These are phyloP conservation scores for Bipolaris zeicola DNA, from an alignment of 2,329 filamentous ascomycete species.

Conservation along the genomic window DNA sequence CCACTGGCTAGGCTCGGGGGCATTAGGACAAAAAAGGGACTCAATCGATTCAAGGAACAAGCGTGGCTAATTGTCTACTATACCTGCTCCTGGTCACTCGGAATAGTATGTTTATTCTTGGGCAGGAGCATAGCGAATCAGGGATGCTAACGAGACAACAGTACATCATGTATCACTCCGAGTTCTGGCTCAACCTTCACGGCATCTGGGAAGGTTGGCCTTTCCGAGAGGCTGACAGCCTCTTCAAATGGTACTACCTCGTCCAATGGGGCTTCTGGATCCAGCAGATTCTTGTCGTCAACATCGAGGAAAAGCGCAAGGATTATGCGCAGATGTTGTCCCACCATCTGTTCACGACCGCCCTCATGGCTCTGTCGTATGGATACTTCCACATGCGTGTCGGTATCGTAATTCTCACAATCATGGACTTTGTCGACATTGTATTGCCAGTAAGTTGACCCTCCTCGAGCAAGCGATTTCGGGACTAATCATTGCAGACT, in stretches of 20 bases:
- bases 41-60: constrained; percentile 89
- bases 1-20: constrained; percentile 76
- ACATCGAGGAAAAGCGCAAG: constrained; percentile 92
- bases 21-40: constrained; percentile 74
- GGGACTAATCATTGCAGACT: constrained; percentile 57
- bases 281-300: constrained; percentile 91
- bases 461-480: neutral
- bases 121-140: neutral
- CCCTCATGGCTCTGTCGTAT: constrained; percentile 81
- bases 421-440: constrained; percentile 94
- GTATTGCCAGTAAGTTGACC: constrained; percentile 70
- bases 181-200: constrained; percentile 76
- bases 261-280: constrained; percentile 91
- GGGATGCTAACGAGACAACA: constrained; percentile 47
- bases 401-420: constrained; percentile 83
- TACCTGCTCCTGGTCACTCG: constrained; percentile 77
- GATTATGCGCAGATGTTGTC: constrained; percentile 96
- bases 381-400: constrained; percentile 85
- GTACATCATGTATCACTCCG: constrained; percentile 80
- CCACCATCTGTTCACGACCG: constrained; percentile 89
- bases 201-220: constrained; percentile 89
- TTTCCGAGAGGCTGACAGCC: constrained; percentile 70
- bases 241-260: constrained; percentile 88
- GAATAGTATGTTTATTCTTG: constrained; percentile 65
- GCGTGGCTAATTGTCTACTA: constrained; percentile 90